Base-by-base conservation (phyloP, 2,329 filamentous ascomycete genomes). In the Colletotrichum chlorophyti region DNA sequence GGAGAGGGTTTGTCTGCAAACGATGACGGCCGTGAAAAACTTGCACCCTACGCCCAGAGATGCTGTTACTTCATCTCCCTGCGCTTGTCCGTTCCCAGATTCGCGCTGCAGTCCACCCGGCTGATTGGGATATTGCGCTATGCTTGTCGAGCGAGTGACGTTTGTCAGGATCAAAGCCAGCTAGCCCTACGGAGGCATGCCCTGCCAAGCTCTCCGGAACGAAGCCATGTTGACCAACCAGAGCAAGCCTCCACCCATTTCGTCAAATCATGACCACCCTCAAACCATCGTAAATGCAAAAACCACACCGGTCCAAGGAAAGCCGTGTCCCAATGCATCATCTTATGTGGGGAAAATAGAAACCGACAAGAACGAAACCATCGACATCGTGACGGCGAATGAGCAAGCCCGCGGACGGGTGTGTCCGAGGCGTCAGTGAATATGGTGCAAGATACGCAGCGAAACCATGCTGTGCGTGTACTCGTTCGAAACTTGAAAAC, bases 261-360 rank as follows among this genome's bases (percentile, higher is more conserved):
- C 51, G 26, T 50, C 53, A 46, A 35, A 53, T 46, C 55, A 29
- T 51, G 40, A 41, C 34, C 35, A 15, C 24, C 42, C 26, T 40
- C 38, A 35, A 15, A 43, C 35, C 42, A 38, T 50, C 42, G 32
- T 45, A 52, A 62, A 57, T 62, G 55, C 41, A 51, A 37, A 62
- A 45, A 60, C 41, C 41, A 38, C 21, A 51, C 47, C 60, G 29
- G 34, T 55, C 61, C 48, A 41, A 60, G 21, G 38, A 51, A 58
- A 53, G 23, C 45, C 55, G 29, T 32, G 51, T 27, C 60, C 59
- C 59, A 61, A 62, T 62, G 59, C 59, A 37, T 60, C 59, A 40
- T 53, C 49, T 48, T 62, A 40, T 54, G 59, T 47, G 45, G 31
- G 26, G 42, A 35, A 49, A 40, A 29, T 35, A 60, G 17, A 59